Evolutionary conservation across 352 stramenopile genomes (phyloP), one percentile per base, ranked within the genome.

Genomic region (Pythium rishiriense): DNA sequence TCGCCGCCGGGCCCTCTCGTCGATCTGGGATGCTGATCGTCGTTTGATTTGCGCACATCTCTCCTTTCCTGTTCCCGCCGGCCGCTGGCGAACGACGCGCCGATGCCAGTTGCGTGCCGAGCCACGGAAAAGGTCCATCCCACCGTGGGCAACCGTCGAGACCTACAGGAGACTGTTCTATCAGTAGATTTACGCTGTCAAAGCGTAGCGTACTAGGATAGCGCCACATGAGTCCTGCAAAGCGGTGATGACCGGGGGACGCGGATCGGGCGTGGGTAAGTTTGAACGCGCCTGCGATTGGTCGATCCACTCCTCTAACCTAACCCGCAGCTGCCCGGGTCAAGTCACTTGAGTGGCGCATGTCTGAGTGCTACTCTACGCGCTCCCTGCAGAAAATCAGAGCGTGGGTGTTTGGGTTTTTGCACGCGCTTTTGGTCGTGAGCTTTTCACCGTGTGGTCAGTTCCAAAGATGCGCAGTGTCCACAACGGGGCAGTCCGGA

Each of bases 361-460:
- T 58, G 51, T 39, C 21, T 37, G n/a, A 19, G 25, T 58, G 22
- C 33, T 14, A 62, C 22, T 24, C 15, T 53, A 24, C 25, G 14
- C 37, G n/a, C 37, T 45, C 28, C 31, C 49, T 26, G 28, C 26
- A 47, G 15, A 46, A 49, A 48, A 47, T 42, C 31, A 24, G 31
- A 29, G 35, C 24, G 12, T n/a, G 51, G 33, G n/a, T 29, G 46
- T 15, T 58, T 26, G 50, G 35, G 15, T 60, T 37, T 60, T 45
- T n/a, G 7, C 26, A 21, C 24, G 7, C n/a, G n/a, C n/a, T n/a
- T n/a, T n/a, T n/a, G n/a, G n/a, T n/a, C n/a, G n/a, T n/a, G n/a
- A n/a, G n/a, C n/a, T n/a, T n/a, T n/a, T n/a, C 4, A 41, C 54
- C 54, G 26, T 58, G 54, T 62, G 41, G 42, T 62, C 54, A 62